These are phyloP conservation scores for Yarrowia sp. DNA, from an alignment of 805 yeast genomes.

Conservation along the genomic window DNA sequence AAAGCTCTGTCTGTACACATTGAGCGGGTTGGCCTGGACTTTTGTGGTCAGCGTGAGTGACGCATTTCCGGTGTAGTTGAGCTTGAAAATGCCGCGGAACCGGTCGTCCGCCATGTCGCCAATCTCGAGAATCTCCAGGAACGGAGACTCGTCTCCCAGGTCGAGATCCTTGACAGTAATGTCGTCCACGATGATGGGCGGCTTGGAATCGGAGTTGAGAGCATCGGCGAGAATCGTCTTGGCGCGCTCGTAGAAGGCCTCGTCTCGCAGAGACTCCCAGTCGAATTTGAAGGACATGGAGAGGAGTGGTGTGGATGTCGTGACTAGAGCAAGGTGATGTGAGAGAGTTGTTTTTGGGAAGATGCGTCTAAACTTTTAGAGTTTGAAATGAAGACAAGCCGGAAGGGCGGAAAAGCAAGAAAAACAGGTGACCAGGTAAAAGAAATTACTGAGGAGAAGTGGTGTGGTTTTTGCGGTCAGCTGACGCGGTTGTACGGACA, in stretches of 20 bases:
- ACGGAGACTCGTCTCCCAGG: constrained; percentile 73
- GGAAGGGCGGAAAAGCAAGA: too few species aligned
- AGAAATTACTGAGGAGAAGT: too few species aligned
- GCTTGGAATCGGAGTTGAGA: constrained; percentile 38
- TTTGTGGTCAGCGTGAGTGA: constrained; percentile 65
- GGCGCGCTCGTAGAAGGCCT: constrained; percentile 59
- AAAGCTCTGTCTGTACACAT: constrained; percentile 51
- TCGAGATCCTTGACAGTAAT: constrained; percentile 65
- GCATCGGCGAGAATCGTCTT: constrained; percentile 39
- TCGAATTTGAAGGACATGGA: constrained; percentile 55
- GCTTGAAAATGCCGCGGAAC: constrained; percentile 59
- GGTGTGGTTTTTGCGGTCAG: too few species aligned
- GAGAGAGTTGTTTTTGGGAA: too few species aligned
- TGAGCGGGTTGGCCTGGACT: constrained; percentile 80
- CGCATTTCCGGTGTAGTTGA: constrained; percentile 74
- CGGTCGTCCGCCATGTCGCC: constrained; percentile 68
- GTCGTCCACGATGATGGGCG: constrained; percentile 40
- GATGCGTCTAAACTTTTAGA: too few species aligned
- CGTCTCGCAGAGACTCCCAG: constrained; percentile 73
- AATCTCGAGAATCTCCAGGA: constrained; percentile 70
- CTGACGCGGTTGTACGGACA: too few species aligned
- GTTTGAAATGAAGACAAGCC: too few species aligned
- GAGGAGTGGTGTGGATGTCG: neutral
- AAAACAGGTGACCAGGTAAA: too few species aligned
- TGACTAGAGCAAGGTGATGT: neutral